These are phyloP conservation scores for Candida germanica DNA, from an alignment of 805 yeast species.

Conservation along the genomic window DNA sequence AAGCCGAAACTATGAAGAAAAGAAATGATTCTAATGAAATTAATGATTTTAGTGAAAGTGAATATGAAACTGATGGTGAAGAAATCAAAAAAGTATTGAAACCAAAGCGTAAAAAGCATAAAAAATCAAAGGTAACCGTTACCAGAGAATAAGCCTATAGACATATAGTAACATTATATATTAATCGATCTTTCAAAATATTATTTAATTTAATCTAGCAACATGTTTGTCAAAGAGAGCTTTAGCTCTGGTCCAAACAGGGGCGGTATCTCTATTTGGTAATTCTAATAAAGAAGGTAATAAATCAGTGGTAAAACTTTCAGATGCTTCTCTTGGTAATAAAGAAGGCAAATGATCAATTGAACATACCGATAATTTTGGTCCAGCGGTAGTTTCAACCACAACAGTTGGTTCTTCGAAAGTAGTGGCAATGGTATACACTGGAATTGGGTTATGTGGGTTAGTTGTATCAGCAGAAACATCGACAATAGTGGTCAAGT, in stretches of 20 bases:
- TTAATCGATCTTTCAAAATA: too few species aligned
- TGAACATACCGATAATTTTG: slow-evolving; percentile 85
- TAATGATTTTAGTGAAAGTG: slow-evolving; percentile 53
- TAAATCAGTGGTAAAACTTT: slow-evolving; percentile 81
- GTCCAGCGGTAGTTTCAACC: slow-evolving; percentile 77
- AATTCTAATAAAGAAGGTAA: slow-evolving; percentile 85
- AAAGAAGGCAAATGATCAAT: slow-evolving; percentile 96
- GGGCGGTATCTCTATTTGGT: slow-evolving; percentile 76
- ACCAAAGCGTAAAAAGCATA: slow-evolving; percentile 40
- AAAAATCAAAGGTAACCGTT: slow-evolving; percentile 30
- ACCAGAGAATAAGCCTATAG: slow-evolving; percentile 50
- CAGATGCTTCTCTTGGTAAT: slow-evolving; percentile 96
- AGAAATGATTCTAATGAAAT: slow-evolving; percentile 34
- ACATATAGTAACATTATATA: too few species aligned
- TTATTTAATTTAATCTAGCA: slow-evolving; percentile 48
- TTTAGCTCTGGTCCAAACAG: slow-evolving; percentile 92
- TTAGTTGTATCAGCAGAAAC: slow-evolving; percentile 98
- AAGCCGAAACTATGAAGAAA: slow-evolving; percentile 64
- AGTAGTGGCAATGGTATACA: slow-evolving; percentile 84
- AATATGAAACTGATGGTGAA: slow-evolving; percentile 73
- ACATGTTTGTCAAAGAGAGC: slow-evolving; percentile 81
- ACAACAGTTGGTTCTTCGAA: slow-evolving; percentile 87
- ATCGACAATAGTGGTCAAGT: slow-evolving; percentile 88
- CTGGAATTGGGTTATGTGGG: slow-evolving; percentile 97
- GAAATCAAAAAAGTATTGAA: slow-evolving; percentile 57